phyloP scores from a whole-genome alignment of 805 yeast genomes.

The Starmerella cellae region DNA sequence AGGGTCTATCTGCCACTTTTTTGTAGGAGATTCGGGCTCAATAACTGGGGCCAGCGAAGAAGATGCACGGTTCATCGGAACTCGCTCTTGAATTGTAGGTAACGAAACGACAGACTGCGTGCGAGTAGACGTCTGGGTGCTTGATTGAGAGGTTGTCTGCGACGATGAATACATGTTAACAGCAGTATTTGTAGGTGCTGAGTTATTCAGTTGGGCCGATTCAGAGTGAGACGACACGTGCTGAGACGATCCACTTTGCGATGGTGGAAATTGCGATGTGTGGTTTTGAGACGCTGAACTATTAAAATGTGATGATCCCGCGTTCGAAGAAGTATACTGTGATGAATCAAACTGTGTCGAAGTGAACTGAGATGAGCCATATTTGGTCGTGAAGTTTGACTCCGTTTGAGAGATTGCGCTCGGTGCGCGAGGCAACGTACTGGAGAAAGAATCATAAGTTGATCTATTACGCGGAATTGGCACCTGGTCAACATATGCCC shows the following conservation, averaged over 20 bases:
- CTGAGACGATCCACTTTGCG: no score
- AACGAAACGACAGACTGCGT: no score
- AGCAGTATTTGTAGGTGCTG: no score
- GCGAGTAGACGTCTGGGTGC: background rate
- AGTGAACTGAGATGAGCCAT: background rate
- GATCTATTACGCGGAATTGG: constrained; percentile 6
- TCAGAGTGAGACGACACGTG: no score
- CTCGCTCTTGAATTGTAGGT: background rate
- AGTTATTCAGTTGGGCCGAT: no score
- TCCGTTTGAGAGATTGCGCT: background rate
- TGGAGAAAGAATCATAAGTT: background rate
- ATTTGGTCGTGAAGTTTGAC: background rate
- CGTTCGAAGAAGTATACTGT: background rate
- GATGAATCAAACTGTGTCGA: background rate
- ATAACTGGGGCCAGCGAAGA: background rate
- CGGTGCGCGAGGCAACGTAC: background rate
- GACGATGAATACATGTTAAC: no score
- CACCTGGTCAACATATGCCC: background rate
- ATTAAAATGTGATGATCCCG: background rate
- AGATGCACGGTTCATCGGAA: background rate
- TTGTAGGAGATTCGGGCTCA: background rate
- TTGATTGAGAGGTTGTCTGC: no score
- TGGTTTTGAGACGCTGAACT: background rate
- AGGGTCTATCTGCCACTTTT: background rate
- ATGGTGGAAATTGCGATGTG: no score